A percentile compares a stretch with the other conserved stretches of the same genome.
Evolutionary conservation across 345 rosid genomes (phyloP).

Genomic region (Euclidium syriacum): DNA sequence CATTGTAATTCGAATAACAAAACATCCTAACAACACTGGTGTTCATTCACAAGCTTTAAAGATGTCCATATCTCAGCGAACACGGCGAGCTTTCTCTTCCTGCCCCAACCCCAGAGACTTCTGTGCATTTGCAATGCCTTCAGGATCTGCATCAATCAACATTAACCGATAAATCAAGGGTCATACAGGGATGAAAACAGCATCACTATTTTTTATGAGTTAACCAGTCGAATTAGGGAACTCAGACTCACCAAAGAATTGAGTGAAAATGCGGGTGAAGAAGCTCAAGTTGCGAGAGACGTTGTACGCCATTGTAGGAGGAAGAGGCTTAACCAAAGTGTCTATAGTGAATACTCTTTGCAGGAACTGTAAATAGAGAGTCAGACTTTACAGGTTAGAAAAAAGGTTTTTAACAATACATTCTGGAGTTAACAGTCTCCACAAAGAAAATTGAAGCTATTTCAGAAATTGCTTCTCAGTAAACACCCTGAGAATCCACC

Average conservation of each 20-base stretch:
- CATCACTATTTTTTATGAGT: background rate
- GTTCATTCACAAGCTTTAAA: slow-evolving; percentile 1
- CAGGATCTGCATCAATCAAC: slow-evolving; percentile 57
- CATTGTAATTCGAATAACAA: background rate
- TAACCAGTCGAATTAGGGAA: background rate
- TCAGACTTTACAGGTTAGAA: background rate
- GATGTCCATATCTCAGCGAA: slow-evolving; percentile 38
- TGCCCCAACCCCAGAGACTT: slow-evolving; percentile 92
- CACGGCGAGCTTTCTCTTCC: slow-evolving; percentile 81
- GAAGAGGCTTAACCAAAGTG: slow-evolving; percentile 95
- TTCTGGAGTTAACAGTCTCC: background rate
- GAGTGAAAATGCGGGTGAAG: slow-evolving; percentile 94
- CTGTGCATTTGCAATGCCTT: slow-evolving; percentile 92
- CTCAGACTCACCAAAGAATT: slow-evolving; percentile 76
- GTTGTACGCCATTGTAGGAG: slow-evolving; percentile 81
- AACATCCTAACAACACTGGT: background rate
- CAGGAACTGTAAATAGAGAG: slow-evolving; percentile 56
- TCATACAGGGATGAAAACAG: background rate
- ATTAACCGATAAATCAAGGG: background rate
- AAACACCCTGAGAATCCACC: background rate
- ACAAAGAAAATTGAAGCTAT: background rate
- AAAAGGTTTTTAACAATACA: background rate
- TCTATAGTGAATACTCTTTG: slow-evolving; percentile 86
- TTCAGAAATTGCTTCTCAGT: background rate
- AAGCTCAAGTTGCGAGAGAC: slow-evolving; percentile 91